A percentile compares a stretch with the other conserved stretches of the same genome.
Conservation (phyloP, 257 asterid species). For the Hygrophila difformis region DNA sequence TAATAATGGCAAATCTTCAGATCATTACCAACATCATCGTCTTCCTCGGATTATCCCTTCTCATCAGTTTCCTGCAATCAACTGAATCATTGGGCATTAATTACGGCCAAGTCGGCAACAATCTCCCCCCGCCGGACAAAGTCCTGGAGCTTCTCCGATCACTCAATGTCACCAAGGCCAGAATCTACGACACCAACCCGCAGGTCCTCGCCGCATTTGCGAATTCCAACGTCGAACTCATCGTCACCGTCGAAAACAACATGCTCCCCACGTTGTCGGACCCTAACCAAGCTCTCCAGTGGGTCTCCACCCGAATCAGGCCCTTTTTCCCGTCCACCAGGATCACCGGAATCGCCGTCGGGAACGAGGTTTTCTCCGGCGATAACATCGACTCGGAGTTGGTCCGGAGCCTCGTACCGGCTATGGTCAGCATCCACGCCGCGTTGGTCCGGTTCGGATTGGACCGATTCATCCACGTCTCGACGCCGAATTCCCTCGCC, state of each 20-base stretch:
- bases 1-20: neutral
- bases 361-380: constrained; percentile 61
- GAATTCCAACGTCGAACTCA: constrained; percentile 49
- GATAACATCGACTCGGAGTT: neutral
- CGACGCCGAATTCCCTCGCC: neutral
- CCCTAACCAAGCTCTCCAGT: constrained; percentile 51
- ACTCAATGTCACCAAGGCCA: constrained; percentile 46
- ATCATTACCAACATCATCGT: no score
- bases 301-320: constrained; percentile 52
- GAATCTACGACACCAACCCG: constrained; percentile 85
- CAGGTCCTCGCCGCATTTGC: constrained; percentile 57
- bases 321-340: constrained; percentile 65
- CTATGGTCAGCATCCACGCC: neutral
- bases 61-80: no score
- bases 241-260: constrained; percentile 69
- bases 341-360: constrained; percentile 81
- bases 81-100: constrained; percentile 70
- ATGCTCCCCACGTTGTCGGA: constrained; percentile 40
- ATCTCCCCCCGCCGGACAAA: constrained; percentile 59
- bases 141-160: constrained; percentile 60
- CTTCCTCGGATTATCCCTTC: neutral
- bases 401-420: neutral
- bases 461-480: neutral
- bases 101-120: constrained; percentile 81
- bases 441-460: neutral